These are phyloP conservation scores for Tuber brumale DNA, from an alignment of 495 filamentous ascomycete species.

Conservation along the genomic window DNA sequence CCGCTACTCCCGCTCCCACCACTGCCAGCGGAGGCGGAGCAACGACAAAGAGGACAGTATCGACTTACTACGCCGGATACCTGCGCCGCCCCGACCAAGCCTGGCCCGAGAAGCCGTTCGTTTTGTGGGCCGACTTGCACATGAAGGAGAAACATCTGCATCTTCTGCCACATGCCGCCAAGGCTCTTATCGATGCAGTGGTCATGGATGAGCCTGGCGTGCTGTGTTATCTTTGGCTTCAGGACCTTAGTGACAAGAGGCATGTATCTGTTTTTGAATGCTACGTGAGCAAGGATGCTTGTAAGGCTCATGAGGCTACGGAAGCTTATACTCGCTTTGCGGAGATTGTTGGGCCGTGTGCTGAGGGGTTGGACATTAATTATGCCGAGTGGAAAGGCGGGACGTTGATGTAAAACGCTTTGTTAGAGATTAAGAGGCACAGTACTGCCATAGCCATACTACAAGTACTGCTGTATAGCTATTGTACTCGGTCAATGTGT, in stretches of 20 bases:
- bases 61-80: background rate
- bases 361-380: background rate
- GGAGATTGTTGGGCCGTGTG: background rate
- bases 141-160: background rate
- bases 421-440: background rate
- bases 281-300: slow-evolving; percentile 1
- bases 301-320: slow-evolving; percentile 9
- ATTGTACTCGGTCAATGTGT: background rate
- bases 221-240: slow-evolving; percentile 14
- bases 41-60: background rate
- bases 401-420: background rate
- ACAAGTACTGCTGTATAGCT: too few species aligned
- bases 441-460: too few species aligned
- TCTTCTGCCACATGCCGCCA: background rate
- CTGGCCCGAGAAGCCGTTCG: slow-evolving; percentile 1
- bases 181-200: background rate
- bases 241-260: slow-evolving; percentile 6
- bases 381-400: slow-evolving; percentile 11
- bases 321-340: slow-evolving; percentile 8
- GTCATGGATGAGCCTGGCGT: background rate
- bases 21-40: background rate
- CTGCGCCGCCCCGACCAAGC: background rate
- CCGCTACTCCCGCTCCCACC: background rate
- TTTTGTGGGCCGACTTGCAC: slow-evolving; percentile 4
- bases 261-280: slow-evolving; percentile 11